Evolutionary conservation across 257 asterid species (phyloP).

Genomic region (Coffea eugenioides): DNA sequence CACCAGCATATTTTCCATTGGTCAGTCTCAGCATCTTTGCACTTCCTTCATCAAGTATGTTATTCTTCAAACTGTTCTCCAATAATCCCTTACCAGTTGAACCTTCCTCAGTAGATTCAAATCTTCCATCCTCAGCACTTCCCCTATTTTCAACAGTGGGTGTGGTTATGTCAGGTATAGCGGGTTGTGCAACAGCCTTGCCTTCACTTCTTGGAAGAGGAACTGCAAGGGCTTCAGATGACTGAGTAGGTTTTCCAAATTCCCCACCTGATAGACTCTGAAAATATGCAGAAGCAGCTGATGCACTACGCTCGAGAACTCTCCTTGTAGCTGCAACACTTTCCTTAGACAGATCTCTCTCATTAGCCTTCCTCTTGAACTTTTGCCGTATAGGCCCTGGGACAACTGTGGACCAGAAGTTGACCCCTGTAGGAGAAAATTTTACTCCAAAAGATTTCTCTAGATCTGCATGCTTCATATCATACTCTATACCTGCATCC

Average conservation of each 20-base stretch:
- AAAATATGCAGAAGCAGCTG: constrained; percentile 69
- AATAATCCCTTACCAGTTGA: constrained; percentile 29
- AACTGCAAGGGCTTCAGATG: constrained; percentile 31
- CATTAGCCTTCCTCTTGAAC: constrained; percentile 70
- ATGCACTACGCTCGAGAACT: constrained; percentile 82
- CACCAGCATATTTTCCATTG: constrained; percentile 17
- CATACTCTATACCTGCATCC: constrained; percentile 97
- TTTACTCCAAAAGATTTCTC: constrained; percentile 91
- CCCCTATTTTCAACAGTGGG: constrained; percentile 21
- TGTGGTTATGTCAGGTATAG: constrained; percentile 29
- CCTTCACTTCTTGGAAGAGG: constrained; percentile 27
- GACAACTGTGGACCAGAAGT: constrained; percentile 66
- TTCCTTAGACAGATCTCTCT: constrained; percentile 51
- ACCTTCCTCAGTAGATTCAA: constrained; percentile 32
- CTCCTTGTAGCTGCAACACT: constrained; percentile 65
- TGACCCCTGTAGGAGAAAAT: constrained; percentile 46
- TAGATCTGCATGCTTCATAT: constrained; percentile 88
- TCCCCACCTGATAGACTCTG: constrained; percentile 35
- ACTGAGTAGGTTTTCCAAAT: constrained; percentile 34
- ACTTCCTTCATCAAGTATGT: constrained; percentile 32
- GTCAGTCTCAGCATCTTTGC: constrained; percentile 33
- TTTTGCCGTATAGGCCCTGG: constrained; percentile 51
- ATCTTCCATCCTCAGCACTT: constrained; percentile 29
- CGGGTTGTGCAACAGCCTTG: constrained; percentile 25
- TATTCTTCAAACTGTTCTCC: constrained; percentile 30